Base-by-base conservation (phyloP, 2,329 filamentous ascomycete genomes). In the Eutypella sp. region DNA sequence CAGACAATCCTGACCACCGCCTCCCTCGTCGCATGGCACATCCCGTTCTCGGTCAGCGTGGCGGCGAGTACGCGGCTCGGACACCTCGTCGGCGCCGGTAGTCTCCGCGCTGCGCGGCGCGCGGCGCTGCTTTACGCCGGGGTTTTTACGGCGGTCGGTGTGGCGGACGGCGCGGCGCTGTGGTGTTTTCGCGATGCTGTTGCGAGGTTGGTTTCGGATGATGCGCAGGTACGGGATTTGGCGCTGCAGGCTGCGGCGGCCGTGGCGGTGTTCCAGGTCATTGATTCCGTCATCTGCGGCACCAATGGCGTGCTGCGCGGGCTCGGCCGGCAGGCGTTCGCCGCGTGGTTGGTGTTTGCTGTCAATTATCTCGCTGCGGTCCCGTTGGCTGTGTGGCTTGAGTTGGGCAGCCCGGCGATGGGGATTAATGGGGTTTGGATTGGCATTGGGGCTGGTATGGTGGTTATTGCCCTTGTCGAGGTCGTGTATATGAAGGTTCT, bases 1-100 rank as follows among this genome's bases (percentile, higher is more conserved):
- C 69, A 72, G 51, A 67, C 67, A 4, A 58, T 72, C 10, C 47
- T 72, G 47, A 68, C 62, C 5, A 71, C 69, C 0, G 61, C 67
- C 1, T 68, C 67, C 2, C 59, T 69, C 18, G 59, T 71, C 1
- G 61, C 65, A 38, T 72, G 68, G 67, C 69, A 71, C 42, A 63
- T 71, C 7, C 69, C 69, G 0, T 72, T 72, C 49, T 69, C 67
- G 1, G 55, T 71, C 23, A 65, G 66, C 33, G 66, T 72, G 11
- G 69, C 67, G 19, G 60, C 69, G 18, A 69, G 64, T 45, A 72
- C 68, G 4, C 65, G 69, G 4, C 60, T 72, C 16, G 69, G 69
- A 2, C 65, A 71, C 46, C 62, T 71, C 19, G 66, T 71, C 18
- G 69, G 69, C 4, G 68, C 63, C 1, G 66, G 64, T 0, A 54